Base-by-base conservation (phyloP, 2,329 filamentous ascomycete species). In the Pestalotiopsis sp. region DNA sequence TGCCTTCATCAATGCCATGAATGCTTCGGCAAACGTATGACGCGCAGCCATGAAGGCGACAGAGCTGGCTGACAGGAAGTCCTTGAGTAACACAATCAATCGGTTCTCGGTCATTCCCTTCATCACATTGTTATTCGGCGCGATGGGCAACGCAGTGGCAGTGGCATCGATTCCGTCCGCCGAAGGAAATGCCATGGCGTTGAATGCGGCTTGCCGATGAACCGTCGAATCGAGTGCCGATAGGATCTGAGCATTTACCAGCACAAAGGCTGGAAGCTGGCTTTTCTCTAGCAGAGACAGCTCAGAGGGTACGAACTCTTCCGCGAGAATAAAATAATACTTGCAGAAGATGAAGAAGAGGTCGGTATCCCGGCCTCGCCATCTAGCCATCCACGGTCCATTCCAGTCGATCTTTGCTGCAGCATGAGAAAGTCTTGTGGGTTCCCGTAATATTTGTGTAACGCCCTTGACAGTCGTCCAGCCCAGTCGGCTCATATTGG, bases 321-420 rank as follows among this genome's bases (percentile, higher is more conserved):
- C 89, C 3, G 91, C 86, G 3, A 98, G 84, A 23, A 95, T 87
- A 78, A 95, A 92, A 74, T 92, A 97, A 77, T 96, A 91, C 80
- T 97, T 97, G 81, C 91, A 89, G 76, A 98, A 98, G 59, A 97
- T 92, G 81, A 95, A 97, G 77, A 97, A 93, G 41, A 98, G 84
- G 76, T 97, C 95, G 3, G 92, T 97, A 74, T 97, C 94, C 2
- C 90, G 89, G 14, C 95, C 95, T 70, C 90, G 91, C 95, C 95
- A 98, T 70, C 94, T 89, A 52, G 92, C 89, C 7, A 93, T 84
- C 95, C 95, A 98, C 0, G 91, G 90, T 1, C 93, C 93, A 74
- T 92, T 90, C 94, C 95, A 98, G 58, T 90, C 85, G n/a, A 97
- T 90, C 71, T 91, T 89, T 38, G 89, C 86, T 4, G 92, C 89